Base-by-base conservation (phyloP, 2,329 filamentous ascomycete genomes). In the Aspergillus candidus region DNA sequence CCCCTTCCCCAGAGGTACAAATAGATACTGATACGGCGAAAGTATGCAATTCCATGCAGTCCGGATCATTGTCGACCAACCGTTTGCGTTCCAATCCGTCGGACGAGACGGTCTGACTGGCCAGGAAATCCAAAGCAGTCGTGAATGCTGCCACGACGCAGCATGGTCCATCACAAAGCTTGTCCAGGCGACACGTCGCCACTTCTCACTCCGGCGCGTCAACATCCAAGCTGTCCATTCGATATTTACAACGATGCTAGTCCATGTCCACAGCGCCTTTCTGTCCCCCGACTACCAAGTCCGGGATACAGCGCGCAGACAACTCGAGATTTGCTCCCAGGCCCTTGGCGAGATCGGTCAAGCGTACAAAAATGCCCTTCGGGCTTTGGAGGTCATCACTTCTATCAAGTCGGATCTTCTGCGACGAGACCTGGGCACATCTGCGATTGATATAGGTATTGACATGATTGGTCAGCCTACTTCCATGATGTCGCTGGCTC, bases 11-110 rank as follows among this genome's bases (percentile, higher is more conserved):
- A n/a, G n/a, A n/a, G n/a, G n/a, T n/a, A n/a, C n/a, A n/a, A n/a
- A n/a, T n/a, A n/a, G n/a, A n/a, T n/a, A n/a, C n/a, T n/a, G n/a
- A n/a, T n/a, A 36, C 50, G n/a, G 27, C 6, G 33, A 11, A 22
- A 54, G 51, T 30, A 54, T 54, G 52, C 52, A 53, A 41, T 52
- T 49, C 36, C 46, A 53, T 38, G 49, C 40, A 6, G 40, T 54
- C n/a, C 37, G 44, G 13, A 46, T 53, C 22, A 48, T 53, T 18
- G 44, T 49, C 10, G 43, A 48, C 29, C 47, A 46, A 8, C 52
- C 52, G 6, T 54, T 54, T 35, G 45, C 47, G 17, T 35, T n/a
- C n/a, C n/a, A n/a, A n/a, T n/a, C n/a, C n/a, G n/a, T n/a, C n/a
- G n/a, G n/a, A n/a, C n/a, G n/a, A n/a, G n/a, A n/a, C n/a, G n/a